These are phyloP conservation scores for Zymoseptoria pseudotritici DNA, from an alignment of 2,329 filamentous ascomycete species.

Conservation along the genomic window DNA sequence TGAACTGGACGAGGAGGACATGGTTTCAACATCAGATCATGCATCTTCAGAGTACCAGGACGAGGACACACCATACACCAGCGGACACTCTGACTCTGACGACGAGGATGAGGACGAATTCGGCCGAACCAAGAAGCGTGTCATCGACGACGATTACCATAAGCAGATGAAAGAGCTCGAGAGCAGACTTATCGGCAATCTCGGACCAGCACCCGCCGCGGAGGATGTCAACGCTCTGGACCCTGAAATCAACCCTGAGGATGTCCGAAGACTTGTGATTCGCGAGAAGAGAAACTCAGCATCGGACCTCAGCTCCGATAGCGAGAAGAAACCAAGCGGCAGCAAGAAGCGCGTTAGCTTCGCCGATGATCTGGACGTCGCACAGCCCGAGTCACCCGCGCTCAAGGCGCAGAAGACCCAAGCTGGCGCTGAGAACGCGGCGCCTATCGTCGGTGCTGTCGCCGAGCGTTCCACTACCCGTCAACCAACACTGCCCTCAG, in stretches of 20 bases:
- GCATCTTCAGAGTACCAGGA: constrained; percentile 28
- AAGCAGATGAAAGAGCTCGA: constrained; percentile 81
- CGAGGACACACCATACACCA: constrained; percentile 35
- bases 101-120: constrained; percentile 65
- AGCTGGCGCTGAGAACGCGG: constrained; percentile 20
- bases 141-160: constrained; percentile 67
- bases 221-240: constrained; percentile 29
- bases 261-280: constrained; percentile 50
- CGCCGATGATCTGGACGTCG: constrained; percentile 65
- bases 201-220: constrained; percentile 43
- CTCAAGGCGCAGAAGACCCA: constrained; percentile 21
- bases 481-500: constrained; percentile 6
- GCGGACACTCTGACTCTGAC: constrained; percentile 55
- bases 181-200: constrained; percentile 59
- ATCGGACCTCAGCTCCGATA: constrained; percentile 13
- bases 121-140: constrained; percentile 61
- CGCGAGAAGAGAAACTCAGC: constrained; percentile 26
- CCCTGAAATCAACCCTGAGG: constrained; percentile 41
- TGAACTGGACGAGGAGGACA: constrained; percentile 41
- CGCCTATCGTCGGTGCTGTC: constrained; percentile 31
- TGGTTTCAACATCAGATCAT: constrained; percentile 18
- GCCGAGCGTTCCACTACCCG: constrained; percentile 33
- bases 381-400: constrained; percentile 34
- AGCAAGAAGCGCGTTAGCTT: constrained; percentile 70
- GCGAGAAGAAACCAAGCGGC: constrained; percentile 29